phyloP scores from a whole-genome alignment of 176 grass and related monocot species.

The Triticum aestivum region DNA sequence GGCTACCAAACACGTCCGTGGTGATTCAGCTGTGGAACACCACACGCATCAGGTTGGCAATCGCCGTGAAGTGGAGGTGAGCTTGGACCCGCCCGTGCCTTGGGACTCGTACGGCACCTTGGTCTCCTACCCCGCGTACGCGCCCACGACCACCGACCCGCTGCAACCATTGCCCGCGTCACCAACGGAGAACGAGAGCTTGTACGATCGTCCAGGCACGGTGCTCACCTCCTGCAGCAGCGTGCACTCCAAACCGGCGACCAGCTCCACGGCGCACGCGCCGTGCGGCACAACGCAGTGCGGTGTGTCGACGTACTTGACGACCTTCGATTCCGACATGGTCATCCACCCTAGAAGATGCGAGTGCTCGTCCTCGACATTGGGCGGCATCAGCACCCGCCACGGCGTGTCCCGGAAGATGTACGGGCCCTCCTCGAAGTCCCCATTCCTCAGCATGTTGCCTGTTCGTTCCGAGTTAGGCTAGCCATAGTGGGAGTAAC shows the following conservation, averaged over 20 bases:
- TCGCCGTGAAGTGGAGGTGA: constrained; percentile 40
- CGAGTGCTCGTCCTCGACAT: too few species aligned
- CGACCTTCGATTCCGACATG: constrained; percentile 43
- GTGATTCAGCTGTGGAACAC: constrained; percentile 45
- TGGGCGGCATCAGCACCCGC: too few species aligned
- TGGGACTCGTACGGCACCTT: constrained; percentile 17
- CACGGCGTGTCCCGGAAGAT: too few species aligned
- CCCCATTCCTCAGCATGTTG: not conserved
- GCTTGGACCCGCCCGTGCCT: not conserved
- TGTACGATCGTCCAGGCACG: constrained; percentile 24
- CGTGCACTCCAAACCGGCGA: constrained; percentile 43
- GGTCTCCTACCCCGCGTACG: constrained; percentile 30
- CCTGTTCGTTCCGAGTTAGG: not conserved
- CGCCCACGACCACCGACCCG: constrained; percentile 20
- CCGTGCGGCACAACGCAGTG: constrained; percentile 47
- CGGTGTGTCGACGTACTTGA: constrained; percentile 48
- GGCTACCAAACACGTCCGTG: not conserved
- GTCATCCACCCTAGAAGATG: not conserved
- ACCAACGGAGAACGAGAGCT: constrained; percentile 44
- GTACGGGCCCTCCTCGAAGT: not conserved
- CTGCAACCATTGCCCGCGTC: constrained; percentile 39
- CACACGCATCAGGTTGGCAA: constrained; percentile 21
- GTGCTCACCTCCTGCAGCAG: constrained; percentile 49
- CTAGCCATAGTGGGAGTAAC: too few species aligned
- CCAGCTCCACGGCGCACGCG: constrained; percentile 48